Conservation (phyloP, 2,329 filamentous ascomycete species). For the Fusarium sp. region DNA sequence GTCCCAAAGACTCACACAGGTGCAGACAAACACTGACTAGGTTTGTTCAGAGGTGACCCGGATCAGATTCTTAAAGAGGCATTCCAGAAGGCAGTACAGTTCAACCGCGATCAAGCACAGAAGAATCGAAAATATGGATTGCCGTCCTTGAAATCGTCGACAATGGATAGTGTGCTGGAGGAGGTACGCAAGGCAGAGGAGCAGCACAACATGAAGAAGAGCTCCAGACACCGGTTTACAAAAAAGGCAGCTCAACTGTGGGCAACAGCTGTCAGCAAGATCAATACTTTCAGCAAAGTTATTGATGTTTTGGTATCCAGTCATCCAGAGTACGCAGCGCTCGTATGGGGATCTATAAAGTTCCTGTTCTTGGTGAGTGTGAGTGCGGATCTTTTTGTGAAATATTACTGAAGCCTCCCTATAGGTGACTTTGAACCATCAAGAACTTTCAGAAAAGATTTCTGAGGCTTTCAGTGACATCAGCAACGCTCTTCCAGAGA, state of each 20-base stretch:
- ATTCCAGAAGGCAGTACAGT: constrained; percentile 8
- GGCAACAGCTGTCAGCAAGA: constrained; percentile 1
- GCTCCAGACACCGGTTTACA: background rate
- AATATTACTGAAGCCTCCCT: background rate
- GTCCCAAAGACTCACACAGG: background rate
- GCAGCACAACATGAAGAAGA: background rate
- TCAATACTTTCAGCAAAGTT: constrained; percentile 2
- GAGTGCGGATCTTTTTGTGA: too few relatives aligned
- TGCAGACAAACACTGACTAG: background rate
- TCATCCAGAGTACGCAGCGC: constrained; percentile 12
- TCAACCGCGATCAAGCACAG: background rate
- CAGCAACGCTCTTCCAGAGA: constrained; percentile 2
- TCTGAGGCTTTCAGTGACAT: constrained; percentile 5
- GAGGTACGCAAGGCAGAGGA: background rate
- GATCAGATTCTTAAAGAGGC: constrained; percentile 2
- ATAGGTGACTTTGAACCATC: constrained; percentile 16
- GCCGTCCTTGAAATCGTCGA: background rate
- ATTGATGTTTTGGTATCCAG: constrained; percentile 17
- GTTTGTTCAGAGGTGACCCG: background rate
- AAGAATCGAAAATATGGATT: background rate
- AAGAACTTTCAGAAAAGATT: constrained; percentile 10
- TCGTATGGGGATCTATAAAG: constrained; percentile 18
- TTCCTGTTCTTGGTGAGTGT: constrained; percentile 16
- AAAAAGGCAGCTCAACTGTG: background rate
- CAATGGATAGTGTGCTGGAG: constrained; percentile 2